phyloP scores from a whole-genome alignment of 176 grass and related monocot genomes.

The Puccinellia tenuiflora region DNA sequence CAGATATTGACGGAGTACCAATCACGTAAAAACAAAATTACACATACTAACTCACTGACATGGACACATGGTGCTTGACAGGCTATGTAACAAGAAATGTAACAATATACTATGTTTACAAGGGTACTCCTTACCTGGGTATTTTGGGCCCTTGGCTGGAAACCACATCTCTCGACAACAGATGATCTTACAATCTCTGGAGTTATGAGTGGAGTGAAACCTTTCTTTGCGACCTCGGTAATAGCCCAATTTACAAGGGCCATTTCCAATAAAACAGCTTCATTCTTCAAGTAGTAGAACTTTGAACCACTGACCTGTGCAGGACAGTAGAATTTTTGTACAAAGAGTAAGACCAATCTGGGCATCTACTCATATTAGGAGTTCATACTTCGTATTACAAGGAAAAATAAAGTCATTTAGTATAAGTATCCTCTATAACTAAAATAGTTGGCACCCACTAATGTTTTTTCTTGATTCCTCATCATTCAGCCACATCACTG shows the following conservation, averaged over 20 bases:
- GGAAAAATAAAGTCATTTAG: background rate
- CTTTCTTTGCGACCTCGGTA: conserved; percentile 74
- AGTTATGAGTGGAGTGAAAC: conserved; percentile 88
- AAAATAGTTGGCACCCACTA: background rate
- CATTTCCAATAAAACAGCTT: conserved; percentile 91
- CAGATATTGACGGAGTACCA: background rate
- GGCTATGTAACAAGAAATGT: background rate
- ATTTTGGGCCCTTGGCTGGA: conserved; percentile 88
- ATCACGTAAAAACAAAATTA: background rate
- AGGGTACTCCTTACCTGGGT: conserved; percentile 57
- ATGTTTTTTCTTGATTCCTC: background rate
- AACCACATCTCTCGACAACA: conserved; percentile 91
- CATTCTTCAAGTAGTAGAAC: conserved; percentile 98
- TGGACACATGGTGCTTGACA: background rate
- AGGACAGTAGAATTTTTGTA: conserved; percentile 18
- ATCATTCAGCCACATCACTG: background rate
- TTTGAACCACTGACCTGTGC: conserved; percentile 85
- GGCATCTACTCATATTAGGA: background rate
- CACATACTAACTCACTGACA: background rate
- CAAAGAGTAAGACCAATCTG: background rate
- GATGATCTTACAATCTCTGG: conserved; percentile 95
- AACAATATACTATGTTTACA: background rate
- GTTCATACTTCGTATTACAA: background rate
- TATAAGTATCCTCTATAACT: background rate
- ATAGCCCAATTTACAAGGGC: conserved; percentile 88